Evolutionary conservation across 129 eudicot species (phyloP).

Genomic region (Tagetes erecta): DNA sequence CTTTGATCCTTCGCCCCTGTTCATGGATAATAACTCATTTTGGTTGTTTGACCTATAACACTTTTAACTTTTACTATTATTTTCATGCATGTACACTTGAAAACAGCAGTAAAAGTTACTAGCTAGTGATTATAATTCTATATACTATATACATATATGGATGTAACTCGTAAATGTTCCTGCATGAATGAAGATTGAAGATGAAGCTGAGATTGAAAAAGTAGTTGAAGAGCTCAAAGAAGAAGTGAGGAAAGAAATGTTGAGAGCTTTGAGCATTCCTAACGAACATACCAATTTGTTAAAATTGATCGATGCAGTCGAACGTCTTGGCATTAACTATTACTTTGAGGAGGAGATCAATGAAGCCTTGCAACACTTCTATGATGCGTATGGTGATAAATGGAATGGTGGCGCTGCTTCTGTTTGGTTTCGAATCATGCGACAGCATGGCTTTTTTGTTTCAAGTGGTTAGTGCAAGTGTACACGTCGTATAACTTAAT

Average conservation of each 20-base stretch:
- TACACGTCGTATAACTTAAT: too few relatives aligned
- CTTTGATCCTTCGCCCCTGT: too few relatives aligned
- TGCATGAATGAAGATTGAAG: background rate
- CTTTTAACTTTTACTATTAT: too few relatives aligned
- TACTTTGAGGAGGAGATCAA: background rate
- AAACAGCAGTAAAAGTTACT: too few relatives aligned
- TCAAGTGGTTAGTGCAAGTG: conserved; percentile 7
- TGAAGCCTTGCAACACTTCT: background rate
- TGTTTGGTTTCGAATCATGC: conserved; percentile 12
- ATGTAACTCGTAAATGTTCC: too few relatives aligned
- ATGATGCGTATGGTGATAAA: background rate
- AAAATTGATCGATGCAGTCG: background rate
- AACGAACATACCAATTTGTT: background rate
- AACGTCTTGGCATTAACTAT: background rate
- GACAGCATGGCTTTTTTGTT: background rate
- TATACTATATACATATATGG: too few relatives aligned
- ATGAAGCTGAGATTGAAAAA: background rate
- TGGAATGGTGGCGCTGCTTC: background rate
- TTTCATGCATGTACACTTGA: too few relatives aligned
- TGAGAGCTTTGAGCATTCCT: background rate
- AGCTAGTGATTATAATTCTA: too few relatives aligned
- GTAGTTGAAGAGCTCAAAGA: background rate
- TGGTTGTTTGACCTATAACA: too few relatives aligned
- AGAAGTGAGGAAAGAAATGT: background rate
- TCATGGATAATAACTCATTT: too few relatives aligned